Conservation (phyloP, 2,329 filamentous ascomycete species). For the Diaporthe vaccinii region DNA sequence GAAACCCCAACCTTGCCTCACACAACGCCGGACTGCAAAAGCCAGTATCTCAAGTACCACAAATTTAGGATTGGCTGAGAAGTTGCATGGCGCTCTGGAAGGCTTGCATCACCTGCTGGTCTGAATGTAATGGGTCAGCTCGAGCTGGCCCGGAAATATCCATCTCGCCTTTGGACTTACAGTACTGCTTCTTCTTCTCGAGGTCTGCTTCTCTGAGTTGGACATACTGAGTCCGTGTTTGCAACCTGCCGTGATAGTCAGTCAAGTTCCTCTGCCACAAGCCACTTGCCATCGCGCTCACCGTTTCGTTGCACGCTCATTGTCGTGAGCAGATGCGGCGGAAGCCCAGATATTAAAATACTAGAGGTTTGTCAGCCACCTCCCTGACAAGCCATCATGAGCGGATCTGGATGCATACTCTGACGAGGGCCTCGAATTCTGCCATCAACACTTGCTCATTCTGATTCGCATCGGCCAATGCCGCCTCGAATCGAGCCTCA, state of each 20-base stretch:
- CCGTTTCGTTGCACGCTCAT: slow-evolving; percentile 83
- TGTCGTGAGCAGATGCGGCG: slow-evolving; percentile 79
- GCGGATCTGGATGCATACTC: slow-evolving; percentile 58
- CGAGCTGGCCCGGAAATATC: background rate
- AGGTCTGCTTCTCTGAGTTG: slow-evolving; percentile 79
- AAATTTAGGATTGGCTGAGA: slow-evolving; percentile 52
- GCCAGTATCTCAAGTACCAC: too few species aligned
- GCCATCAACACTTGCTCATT: slow-evolving; percentile 75
- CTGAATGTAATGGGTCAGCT: slow-evolving; percentile 49
- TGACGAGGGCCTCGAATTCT: slow-evolving; percentile 77
- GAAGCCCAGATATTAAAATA: slow-evolving; percentile 86
- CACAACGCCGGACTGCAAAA: background rate
- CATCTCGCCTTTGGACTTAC: slow-evolving; percentile 64
- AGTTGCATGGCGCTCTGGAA: slow-evolving; percentile 74
- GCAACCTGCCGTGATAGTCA: slow-evolving; percentile 66
- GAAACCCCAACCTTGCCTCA: background rate
- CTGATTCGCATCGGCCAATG: slow-evolving; percentile 72
- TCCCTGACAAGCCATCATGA: background rate
- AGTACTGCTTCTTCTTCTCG: slow-evolving; percentile 82
- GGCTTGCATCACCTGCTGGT: slow-evolving; percentile 70
- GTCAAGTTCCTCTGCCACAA: slow-evolving; percentile 13
- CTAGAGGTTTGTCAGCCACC: slow-evolving; percentile 57
- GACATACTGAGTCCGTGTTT: slow-evolving; percentile 83
- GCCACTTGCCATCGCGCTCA: slow-evolving; percentile 49
- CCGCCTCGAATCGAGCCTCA: slow-evolving; percentile 75